These are phyloP conservation scores for Strobilomyces confusus DNA, from an alignment of 768 basidiomycete species.

Conservation along the genomic window DNA sequence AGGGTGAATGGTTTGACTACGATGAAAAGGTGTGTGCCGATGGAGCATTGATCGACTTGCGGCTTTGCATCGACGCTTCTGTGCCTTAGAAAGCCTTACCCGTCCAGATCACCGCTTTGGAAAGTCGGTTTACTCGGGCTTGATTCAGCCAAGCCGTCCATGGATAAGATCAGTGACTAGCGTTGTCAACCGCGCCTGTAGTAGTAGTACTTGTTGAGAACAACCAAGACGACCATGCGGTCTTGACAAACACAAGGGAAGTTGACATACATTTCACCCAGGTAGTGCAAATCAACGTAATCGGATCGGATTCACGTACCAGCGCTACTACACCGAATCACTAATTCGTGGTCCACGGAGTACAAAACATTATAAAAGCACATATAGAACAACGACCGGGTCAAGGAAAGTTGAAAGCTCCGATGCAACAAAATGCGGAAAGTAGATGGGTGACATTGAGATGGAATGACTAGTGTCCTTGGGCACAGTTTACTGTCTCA, in stretches of 20 bases:
- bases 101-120: conserved; percentile 66
- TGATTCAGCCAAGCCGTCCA: conserved; percentile 21
- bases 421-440: conserved; percentile 21
- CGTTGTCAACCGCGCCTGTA: neutral
- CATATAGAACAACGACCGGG: conserved; percentile 28
- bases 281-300: neutral
- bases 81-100: conserved; percentile 50
- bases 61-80: neutral
- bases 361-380: conserved; percentile 34
- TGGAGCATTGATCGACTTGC: too few relatives aligned
- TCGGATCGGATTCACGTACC: conserved; percentile 27
- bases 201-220: too few relatives aligned
- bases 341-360: conserved; percentile 18
- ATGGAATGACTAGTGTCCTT: conserved; percentile 16
- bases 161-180: neutral
- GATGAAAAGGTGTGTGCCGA: conserved; percentile 70
- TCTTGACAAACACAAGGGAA: too few relatives aligned
- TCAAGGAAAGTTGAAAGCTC: conserved; percentile 13
- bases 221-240: too few relatives aligned
- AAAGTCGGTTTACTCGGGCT: conserved; percentile 66
- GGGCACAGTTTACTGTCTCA: conserved; percentile 12
- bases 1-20: conserved; percentile 74
- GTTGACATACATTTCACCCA: neutral
- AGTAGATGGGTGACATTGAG: conserved; percentile 28
- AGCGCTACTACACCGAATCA: conserved; percentile 31